Conservation (phyloP, 2,329 filamentous ascomycete species). For the Ilyonectria mors-panacis region DNA sequence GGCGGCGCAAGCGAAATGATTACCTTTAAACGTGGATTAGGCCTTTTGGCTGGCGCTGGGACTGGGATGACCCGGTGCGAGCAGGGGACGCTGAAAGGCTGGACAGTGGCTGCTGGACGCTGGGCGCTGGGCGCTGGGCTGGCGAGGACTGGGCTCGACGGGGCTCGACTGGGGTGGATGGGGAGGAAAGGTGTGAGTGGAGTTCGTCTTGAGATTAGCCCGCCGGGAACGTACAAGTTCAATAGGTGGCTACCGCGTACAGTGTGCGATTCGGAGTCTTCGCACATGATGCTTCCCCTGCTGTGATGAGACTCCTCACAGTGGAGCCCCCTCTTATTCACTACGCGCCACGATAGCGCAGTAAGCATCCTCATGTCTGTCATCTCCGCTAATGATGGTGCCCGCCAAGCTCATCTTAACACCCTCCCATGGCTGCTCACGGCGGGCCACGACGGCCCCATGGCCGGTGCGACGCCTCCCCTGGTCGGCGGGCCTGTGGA, state of each 20-base stretch:
- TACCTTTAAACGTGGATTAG: slow-evolving; percentile 61
- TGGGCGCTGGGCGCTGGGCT: slow-evolving; percentile 32
- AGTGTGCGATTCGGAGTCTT: background rate
- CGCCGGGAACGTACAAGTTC: slow-evolving; percentile 46
- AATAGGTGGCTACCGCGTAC: slow-evolving; percentile 49
- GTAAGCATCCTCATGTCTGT: slow-evolving; percentile 41
- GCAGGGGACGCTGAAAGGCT: slow-evolving; percentile 42
- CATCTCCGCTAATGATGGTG: slow-evolving; percentile 52
- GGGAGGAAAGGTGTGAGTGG: slow-evolving; percentile 58
- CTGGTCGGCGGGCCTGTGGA: slow-evolving; percentile 30
- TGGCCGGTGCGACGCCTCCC: slow-evolving; percentile 48
- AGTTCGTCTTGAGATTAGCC: slow-evolving; percentile 60
- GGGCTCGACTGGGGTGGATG: slow-evolving; percentile 45
- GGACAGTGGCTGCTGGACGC: slow-evolving; percentile 34
- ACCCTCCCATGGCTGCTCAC: slow-evolving; percentile 39
- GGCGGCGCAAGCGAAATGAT: slow-evolving; percentile 69
- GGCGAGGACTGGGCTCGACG: slow-evolving; percentile 27
- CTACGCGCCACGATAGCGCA: slow-evolving; percentile 33
- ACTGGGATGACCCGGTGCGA: slow-evolving; percentile 49
- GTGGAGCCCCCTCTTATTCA: background rate
- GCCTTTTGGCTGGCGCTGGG: slow-evolving; percentile 51
- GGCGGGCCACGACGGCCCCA: slow-evolving; percentile 35
- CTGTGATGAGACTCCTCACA: slow-evolving; percentile 10
- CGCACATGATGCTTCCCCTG: slow-evolving; percentile 19
- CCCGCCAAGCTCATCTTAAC: slow-evolving; percentile 51